Conservation (phyloP, 257 asterid genomes). For the Schizonepeta tenuifolia region DNA sequence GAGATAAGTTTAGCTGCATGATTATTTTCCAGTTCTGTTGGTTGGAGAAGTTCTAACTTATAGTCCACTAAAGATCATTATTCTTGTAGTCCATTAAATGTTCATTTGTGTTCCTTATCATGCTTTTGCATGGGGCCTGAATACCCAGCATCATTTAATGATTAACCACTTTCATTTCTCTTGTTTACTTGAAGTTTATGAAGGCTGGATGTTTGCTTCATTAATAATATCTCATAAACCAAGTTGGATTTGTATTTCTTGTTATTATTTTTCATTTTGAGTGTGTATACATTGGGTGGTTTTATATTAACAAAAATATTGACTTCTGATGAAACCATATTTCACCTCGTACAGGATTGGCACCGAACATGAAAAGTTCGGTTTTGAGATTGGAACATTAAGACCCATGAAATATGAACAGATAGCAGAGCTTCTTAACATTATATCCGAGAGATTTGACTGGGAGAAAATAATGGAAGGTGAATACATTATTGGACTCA, state of each 20-base stretch:
- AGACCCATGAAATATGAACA: slow-evolving; percentile 91
- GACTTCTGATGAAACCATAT: slow-evolving; percentile 19
- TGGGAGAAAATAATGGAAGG: slow-evolving; percentile 99
- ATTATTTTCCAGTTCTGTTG: not conserved
- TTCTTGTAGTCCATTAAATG: slow-evolving; percentile 1
- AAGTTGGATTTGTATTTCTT: slow-evolving; percentile 17
- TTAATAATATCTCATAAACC: slow-evolving; percentile 11
- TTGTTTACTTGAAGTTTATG: slow-evolving; percentile 10
- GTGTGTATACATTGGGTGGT: slow-evolving; percentile 16
- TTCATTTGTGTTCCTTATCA: slow-evolving; percentile 17
- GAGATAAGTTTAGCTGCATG: not conserved
- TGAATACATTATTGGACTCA: slow-evolving; percentile 84
- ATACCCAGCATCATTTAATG: slow-evolving; percentile 17
- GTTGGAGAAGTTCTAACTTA: not conserved
- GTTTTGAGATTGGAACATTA: slow-evolving; percentile 78
- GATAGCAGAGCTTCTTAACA: slow-evolving; percentile 79
- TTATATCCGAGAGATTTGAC: slow-evolving; percentile 95
- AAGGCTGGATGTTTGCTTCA: slow-evolving; percentile 17
- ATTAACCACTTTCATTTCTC: slow-evolving; percentile 16
- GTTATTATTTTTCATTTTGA: slow-evolving; percentile 2
- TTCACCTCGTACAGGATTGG: slow-evolving; percentile 72
- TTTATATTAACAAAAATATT: slow-evolving; percentile 7
- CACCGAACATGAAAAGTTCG: slow-evolving; percentile 97
- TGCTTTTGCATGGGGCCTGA: not conserved
- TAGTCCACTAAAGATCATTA: slow-evolving; percentile 16